These are phyloP conservation scores for Leucocoprinus birnbaumii DNA, from an alignment of 768 basidiomycete genomes.

Conservation along the genomic window DNA sequence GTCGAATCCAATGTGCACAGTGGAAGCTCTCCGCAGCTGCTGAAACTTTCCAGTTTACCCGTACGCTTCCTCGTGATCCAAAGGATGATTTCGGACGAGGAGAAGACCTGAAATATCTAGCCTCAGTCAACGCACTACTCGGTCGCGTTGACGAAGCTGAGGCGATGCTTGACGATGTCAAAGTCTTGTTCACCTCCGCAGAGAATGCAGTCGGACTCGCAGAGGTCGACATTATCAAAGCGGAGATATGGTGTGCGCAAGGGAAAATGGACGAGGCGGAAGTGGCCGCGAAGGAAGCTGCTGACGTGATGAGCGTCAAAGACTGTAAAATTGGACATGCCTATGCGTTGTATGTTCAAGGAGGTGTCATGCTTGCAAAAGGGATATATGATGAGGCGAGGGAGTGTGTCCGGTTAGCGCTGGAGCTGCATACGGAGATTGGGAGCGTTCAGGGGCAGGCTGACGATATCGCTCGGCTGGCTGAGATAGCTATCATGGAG, in stretches of 20 bases:
- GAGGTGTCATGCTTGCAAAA: conserved; percentile 18
- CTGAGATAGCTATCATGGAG: background rate
- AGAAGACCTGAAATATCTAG: conserved; percentile 10
- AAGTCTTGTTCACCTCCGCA: background rate
- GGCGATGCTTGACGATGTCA: background rate
- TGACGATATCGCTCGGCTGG: conserved; percentile 14
- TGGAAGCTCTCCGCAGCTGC: conserved; percentile 6
- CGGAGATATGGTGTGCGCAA: conserved; percentile 2
- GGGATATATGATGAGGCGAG: conserved; percentile 18
- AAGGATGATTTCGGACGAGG: conserved; percentile 6
- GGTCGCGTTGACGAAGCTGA: conserved; percentile 3
- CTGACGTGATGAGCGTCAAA: background rate
- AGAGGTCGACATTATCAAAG: background rate
- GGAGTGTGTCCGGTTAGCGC: conserved; percentile 10
- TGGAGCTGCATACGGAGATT: conserved; percentile 15
- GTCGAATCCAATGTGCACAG: conserved; percentile 7
- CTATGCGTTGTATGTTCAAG: conserved; percentile 3
- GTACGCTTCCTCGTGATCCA: background rate
- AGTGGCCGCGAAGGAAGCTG: background rate
- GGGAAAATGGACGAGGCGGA: conserved; percentile 1
- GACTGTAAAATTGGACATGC: conserved; percentile 7
- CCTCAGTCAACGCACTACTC: background rate
- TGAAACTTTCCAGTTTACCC: background rate
- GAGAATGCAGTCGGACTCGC: conserved; percentile 4
- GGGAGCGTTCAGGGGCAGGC: conserved; percentile 17